phyloP scores from a whole-genome alignment of 768 basidiomycete genomes.

The Clathrus columnatus region DNA sequence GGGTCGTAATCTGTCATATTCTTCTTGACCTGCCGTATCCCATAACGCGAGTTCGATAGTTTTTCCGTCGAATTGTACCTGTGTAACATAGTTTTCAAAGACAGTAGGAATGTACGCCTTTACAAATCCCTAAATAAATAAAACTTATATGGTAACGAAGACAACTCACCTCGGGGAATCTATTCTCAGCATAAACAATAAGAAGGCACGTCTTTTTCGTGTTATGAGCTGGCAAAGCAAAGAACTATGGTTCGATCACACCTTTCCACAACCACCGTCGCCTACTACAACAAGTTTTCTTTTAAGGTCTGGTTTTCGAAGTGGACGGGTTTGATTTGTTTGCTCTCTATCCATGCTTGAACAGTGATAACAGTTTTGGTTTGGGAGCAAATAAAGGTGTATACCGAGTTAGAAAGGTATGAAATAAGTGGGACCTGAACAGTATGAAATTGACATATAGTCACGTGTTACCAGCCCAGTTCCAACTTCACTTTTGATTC shows the following conservation, averaged over 20 bases:
- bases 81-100: constrained; percentile 90
- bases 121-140: constrained; percentile 9
- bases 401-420: no score
- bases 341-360: constrained; percentile 5
- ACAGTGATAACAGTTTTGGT: no score
- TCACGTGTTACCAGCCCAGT: no score
- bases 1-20: constrained; percentile 84
- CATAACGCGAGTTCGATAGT: constrained; percentile 93
- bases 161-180: constrained; percentile 81
- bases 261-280: constrained; percentile 54
- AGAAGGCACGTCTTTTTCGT: constrained; percentile 78
- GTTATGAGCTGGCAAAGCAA: constrained; percentile 2
- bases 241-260: constrained; percentile 11
- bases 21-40: constrained; percentile 97
- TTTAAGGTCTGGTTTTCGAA: constrained; percentile 62
- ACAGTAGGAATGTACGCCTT: constrained; percentile 91
- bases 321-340: constrained; percentile 1
- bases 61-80: constrained; percentile 79
- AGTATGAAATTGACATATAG: no score
- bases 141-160: neutral
- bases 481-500: no score
- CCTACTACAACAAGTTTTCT: constrained; percentile 84
- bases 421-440: no score
- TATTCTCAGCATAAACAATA: constrained; percentile 93
- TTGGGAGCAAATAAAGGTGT: no score